These are phyloP conservation scores for Solanum paucissectum DNA, from an alignment of 257 asterid species.

Conservation along the genomic window DNA sequence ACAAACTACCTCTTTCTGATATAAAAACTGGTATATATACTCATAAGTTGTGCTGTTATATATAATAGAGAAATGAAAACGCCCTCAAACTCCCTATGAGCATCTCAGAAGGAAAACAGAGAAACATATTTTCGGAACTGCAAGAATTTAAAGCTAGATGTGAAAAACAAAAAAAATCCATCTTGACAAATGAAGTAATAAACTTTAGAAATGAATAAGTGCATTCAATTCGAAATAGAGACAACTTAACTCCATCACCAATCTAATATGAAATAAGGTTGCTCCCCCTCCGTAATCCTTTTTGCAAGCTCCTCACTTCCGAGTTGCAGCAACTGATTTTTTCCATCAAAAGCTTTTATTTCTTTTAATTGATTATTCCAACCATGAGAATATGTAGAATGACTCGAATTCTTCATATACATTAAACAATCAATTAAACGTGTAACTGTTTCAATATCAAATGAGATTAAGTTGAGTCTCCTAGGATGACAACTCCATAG, in stretches of 20 bases:
- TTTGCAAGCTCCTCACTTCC: background rate
- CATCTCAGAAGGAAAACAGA: too few relatives aligned
- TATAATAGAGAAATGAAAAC: background rate
- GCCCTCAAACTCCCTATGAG: too few relatives aligned
- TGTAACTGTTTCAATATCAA: background rate
- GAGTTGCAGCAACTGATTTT: background rate
- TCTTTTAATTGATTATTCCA: background rate
- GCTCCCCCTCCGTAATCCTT: accelerated
- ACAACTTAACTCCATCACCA: background rate
- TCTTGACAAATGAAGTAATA: too few relatives aligned
- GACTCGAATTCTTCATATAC: background rate
- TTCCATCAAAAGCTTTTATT: background rate
- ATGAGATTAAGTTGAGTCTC: background rate
- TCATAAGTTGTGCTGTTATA: background rate
- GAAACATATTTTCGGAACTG: background rate
- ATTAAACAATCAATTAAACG: background rate
- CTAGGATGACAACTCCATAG: background rate
- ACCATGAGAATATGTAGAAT: background rate
- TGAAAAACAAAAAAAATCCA: too few relatives aligned
- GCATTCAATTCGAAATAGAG: background rate
- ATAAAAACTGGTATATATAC: background rate
- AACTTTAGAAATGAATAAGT: background rate
- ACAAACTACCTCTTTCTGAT: background rate
- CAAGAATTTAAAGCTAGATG: background rate
- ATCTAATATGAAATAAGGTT: background rate